Percentiles rank a stretch among this genome's conserved stretches.
phyloP scores from a whole-genome alignment of 352 stramenopile genomes.

The Globisporangium paddicum region DNA sequence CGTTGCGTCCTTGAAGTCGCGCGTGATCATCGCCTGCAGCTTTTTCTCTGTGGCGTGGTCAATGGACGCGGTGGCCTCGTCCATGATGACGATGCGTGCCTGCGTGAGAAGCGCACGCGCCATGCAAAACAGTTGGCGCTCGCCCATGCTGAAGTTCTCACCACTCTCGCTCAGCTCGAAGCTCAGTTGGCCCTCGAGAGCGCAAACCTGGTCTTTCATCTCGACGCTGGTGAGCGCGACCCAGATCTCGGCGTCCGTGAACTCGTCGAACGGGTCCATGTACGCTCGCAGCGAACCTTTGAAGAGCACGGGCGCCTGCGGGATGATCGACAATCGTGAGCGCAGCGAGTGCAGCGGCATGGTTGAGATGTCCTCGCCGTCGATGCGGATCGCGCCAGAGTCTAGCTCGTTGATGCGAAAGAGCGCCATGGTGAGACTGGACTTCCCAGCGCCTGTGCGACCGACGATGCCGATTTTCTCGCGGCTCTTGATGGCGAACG shows the following conservation, averaged over 20 bases:
- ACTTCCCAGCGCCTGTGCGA: conserved; percentile 84
- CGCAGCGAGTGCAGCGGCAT: conserved; percentile 27
- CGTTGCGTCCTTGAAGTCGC: no score
- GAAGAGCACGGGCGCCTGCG: conserved; percentile 82
- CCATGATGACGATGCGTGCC: no score
- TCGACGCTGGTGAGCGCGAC: conserved; percentile 58
- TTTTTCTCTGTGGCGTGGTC: no score
- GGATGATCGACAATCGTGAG: conserved; percentile 42
- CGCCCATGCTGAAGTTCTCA: no score
- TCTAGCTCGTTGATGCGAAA: conserved; percentile 92
- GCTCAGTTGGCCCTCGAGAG: no score
- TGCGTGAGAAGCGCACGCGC: no score
- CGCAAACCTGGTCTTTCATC: conserved; percentile 50
- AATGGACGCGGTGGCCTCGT: no score
- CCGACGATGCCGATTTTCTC: conserved; percentile 92
- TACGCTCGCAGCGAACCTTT: conserved; percentile 75
- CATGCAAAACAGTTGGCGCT: no score
- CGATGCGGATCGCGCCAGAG: conserved; percentile 60
- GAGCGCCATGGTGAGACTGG: conserved; percentile 84
- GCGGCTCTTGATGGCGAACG: conserved; percentile 37
- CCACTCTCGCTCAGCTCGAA: no score
- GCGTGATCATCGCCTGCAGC: no score
- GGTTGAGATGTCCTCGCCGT: conserved; percentile 37
- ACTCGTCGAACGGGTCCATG: conserved; percentile 83
- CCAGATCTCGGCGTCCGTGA: conserved; percentile 60